Conservation (phyloP, 148 eudicot genomes). For the Vaccinium macrocarpon region DNA sequence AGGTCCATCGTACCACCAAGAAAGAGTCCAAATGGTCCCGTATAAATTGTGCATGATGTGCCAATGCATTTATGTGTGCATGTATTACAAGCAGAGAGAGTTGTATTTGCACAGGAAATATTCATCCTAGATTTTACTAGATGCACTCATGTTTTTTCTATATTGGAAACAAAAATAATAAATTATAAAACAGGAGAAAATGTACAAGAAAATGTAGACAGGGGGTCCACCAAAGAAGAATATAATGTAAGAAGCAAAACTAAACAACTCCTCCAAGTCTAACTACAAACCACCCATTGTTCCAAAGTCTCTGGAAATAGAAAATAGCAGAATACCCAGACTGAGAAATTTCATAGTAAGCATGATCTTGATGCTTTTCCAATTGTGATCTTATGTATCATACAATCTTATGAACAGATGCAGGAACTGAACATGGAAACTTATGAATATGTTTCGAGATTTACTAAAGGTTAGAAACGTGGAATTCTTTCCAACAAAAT, state of each 20-base stretch:
- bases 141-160: background rate
- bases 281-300: background rate
- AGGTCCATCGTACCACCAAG: conserved; percentile 6
- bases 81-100: background rate
- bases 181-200: background rate
- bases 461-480: background rate
- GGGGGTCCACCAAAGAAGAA: background rate
- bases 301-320: background rate
- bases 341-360: background rate
- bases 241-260: background rate
- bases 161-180: background rate
- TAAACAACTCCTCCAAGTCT: background rate
- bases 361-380: background rate
- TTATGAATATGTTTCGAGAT: background rate
- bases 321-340: background rate
- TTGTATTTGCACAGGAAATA: background rate
- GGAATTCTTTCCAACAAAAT: background rate
- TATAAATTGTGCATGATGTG: background rate
- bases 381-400: background rate
- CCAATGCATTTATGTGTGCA: background rate
- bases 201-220: background rate
- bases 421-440: too few species aligned
- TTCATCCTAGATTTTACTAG: background rate
- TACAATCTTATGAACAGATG: background rate
- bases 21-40: background rate